A percentile compares a stretch with the other conserved stretches of the same genome.
Evolutionary conservation across 495 filamentous ascomycete species (phyloP).

Genomic region (Hypomontagnella submonticulosa): DNA sequence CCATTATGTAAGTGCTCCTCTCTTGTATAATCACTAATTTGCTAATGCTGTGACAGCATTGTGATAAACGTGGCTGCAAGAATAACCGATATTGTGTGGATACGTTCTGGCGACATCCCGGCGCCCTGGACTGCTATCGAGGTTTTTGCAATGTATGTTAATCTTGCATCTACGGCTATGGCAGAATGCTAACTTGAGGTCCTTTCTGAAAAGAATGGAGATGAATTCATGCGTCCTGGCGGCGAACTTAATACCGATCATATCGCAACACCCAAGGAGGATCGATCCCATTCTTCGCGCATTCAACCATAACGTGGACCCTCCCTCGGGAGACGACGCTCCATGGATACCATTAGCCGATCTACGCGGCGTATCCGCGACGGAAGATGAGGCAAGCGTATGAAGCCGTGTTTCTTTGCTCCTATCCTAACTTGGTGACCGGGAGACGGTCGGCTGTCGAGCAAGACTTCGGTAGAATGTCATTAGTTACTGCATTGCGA

Average conservation of each 20-base stretch:
- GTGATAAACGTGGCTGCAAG: too few species aligned
- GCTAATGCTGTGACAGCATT: too few species aligned
- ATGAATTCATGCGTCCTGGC: not conserved
- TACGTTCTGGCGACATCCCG: not conserved
- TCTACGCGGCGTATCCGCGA: too few species aligned
- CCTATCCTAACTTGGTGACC: too few species aligned
- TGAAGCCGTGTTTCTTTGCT: too few species aligned
- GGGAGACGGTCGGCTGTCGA: too few species aligned
- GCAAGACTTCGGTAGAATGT: too few species aligned
- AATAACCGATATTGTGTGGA: too few species aligned
- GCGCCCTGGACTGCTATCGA: not conserved
- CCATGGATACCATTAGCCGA: not conserved
- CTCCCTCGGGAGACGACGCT: not conserved
- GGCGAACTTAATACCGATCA: slow-evolving; percentile 1
- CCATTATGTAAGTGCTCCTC: too few species aligned
- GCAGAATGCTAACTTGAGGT: not conserved
- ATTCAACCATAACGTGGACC: not conserved
- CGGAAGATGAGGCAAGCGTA: too few species aligned
- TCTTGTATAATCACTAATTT: too few species aligned
- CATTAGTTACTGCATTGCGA: too few species aligned
- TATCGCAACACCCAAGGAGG: not conserved
- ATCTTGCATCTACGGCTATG: not conserved
- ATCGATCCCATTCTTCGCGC: not conserved
- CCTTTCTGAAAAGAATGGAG: not conserved
- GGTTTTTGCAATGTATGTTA: not conserved